A percentile compares a stretch with the other conserved stretches of the same genome.
phyloP scores from a whole-genome alignment of 2,329 filamentous ascomycete species.

The Leptographium radiaticola region DNA sequence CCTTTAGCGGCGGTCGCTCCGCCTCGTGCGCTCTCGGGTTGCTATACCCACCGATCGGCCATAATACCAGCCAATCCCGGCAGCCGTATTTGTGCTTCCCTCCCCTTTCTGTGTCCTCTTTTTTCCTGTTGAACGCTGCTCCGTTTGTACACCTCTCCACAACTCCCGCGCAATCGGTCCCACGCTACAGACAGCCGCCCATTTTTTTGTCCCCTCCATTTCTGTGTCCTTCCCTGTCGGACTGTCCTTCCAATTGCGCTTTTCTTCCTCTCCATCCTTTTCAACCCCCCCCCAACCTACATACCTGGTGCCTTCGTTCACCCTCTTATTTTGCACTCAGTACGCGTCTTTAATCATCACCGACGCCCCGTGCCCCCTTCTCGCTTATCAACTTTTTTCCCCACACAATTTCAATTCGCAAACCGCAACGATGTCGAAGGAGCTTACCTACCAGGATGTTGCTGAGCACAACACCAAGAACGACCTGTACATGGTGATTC shows the following conservation, averaged over 20 bases:
- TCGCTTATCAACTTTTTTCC: neutral
- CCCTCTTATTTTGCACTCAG: too few relatives aligned
- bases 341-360: too few relatives aligned
- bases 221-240: neutral
- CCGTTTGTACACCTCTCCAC: neutral
- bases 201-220: neutral
- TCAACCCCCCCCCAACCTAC: neutral
- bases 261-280: neutral
- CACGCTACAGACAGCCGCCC: neutral
- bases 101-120: neutral
- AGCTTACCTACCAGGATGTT: conserved; percentile 70
- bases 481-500: conserved; percentile 81
- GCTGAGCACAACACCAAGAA: conserved; percentile 83
- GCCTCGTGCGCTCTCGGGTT: neutral
- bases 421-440: conserved; percentile 26
- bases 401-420: neutral
- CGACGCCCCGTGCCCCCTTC: neutral
- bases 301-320: neutral
- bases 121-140: neutral
- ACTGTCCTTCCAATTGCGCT: neutral
- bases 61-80: conserved; percentile 8
- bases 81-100: conserved; percentile 4
- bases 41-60: neutral
- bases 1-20: neutral
- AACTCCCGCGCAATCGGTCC: neutral